Evolutionary conservation across 164 flowering plant genomes (phyloP).

Genomic region (Litsea cubeba): DNA sequence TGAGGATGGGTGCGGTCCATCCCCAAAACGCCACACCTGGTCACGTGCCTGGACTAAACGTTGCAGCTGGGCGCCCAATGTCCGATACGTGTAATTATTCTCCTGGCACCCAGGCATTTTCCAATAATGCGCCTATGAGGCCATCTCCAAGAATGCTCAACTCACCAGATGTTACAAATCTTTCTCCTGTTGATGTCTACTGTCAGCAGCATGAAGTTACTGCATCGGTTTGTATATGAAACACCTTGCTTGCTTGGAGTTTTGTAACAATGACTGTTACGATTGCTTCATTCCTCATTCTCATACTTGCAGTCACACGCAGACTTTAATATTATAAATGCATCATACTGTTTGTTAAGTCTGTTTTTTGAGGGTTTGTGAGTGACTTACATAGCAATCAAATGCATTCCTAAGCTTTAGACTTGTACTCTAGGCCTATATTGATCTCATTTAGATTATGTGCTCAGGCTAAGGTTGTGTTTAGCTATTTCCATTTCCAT

Average conservation of each 20-base stretch:
- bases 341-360: no score
- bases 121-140: slow-evolving; percentile 21
- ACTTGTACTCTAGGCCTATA: no score
- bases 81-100: slow-evolving; percentile 40
- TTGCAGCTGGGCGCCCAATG: slow-evolving; percentile 33
- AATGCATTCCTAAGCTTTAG: no score
- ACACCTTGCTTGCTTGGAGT: neutral
- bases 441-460: no score
- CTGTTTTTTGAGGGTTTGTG: no score
- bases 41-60: slow-evolving; percentile 36
- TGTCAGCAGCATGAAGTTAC: slow-evolving; percentile 81
- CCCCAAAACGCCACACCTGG: slow-evolving; percentile 38
- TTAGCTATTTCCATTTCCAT: no score
- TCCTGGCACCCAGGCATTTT: slow-evolving; percentile 36
- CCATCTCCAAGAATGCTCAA: slow-evolving; percentile 24
- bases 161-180: slow-evolving; percentile 36
- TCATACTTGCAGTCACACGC: neutral
- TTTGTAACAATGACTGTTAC: neutral
- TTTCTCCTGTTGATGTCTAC: slow-evolving; percentile 62
- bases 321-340: neutral
- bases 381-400: no score
- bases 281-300: neutral
- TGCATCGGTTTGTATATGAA: slow-evolving; percentile 55
- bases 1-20: slow-evolving; percentile 34
- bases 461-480: no score